phyloP scores from a whole-genome alignment of 257 asterid genomes.

The Solanum corneliomulleri region DNA sequence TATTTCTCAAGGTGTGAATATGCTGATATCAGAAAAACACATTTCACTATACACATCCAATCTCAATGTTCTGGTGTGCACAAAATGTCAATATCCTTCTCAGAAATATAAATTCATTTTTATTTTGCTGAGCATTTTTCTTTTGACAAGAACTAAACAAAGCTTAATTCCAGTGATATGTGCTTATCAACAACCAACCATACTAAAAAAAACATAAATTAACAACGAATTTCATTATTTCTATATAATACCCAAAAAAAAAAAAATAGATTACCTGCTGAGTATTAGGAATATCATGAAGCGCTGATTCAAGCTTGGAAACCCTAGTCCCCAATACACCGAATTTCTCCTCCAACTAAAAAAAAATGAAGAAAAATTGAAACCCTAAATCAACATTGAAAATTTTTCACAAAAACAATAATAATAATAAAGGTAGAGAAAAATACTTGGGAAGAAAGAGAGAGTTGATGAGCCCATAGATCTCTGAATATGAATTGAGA shows the following conservation, averaged over 20 bases:
- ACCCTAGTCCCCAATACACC: conserved; percentile 40
- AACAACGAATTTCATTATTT: background rate
- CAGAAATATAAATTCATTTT: background rate
- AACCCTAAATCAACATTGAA: background rate
- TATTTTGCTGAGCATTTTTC: background rate
- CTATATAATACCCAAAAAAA: background rate
- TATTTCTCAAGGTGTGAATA: background rate
- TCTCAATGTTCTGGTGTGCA: background rate
- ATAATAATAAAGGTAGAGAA: background rate
- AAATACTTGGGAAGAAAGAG: conserved; percentile 38
- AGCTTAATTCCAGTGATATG: background rate
- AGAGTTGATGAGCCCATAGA: conserved; percentile 39
- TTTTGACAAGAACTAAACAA: background rate
- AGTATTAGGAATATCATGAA: conserved; percentile 16
- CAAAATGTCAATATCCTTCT: background rate
- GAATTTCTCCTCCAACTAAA: conserved; percentile 38
- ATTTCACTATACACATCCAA: background rate
- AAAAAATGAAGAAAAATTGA: background rate
- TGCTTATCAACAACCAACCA: background rate
- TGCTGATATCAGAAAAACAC: background rate
- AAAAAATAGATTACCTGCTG: conserved; percentile 30
- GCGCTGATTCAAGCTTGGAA: conserved; percentile 40
- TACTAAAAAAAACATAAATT: background rate
- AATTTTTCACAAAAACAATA: background rate
- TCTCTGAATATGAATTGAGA: conserved; percentile 49